phyloP scores from a whole-genome alignment of 2,329 filamentous ascomycete genomes.

The Malbranchea zuffiana region DNA sequence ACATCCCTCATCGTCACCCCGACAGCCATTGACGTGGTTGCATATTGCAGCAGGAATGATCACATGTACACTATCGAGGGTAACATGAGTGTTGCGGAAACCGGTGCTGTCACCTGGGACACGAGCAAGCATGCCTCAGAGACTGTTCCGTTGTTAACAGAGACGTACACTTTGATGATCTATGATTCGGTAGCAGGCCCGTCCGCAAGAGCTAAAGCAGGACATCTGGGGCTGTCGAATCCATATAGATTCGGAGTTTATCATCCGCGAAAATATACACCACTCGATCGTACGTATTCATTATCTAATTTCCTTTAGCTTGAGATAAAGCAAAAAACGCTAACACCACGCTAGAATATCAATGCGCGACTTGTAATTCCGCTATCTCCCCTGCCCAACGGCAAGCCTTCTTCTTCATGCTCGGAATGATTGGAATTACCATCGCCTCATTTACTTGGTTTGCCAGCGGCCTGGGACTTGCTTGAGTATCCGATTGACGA shows the following conservation, averaged over 20 bases:
- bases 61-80: slow-evolving; percentile 51
- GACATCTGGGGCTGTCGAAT: slow-evolving; percentile 44
- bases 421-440: slow-evolving; percentile 47
- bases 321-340: slow-evolving; percentile 8
- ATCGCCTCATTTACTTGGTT: slow-evolving; percentile 48
- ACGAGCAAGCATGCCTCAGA: slow-evolving; percentile 43
- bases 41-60: slow-evolving; percentile 48
- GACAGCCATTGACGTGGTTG: slow-evolving; percentile 49
- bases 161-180: slow-evolving; percentile 53
- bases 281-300: slow-evolving; percentile 37
- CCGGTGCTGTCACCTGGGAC: slow-evolving; percentile 49
- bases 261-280: slow-evolving; percentile 40
- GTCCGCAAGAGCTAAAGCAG: slow-evolving; percentile 42
- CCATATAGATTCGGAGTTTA: slow-evolving; percentile 55
- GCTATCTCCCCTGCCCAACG: slow-evolving; percentile 44
- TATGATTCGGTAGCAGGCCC: slow-evolving; percentile 47
- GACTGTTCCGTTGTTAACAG: slow-evolving; percentile 44
- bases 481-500: too few relatives aligned
- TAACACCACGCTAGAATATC: slow-evolving; percentile 33
- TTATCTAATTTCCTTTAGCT: background rate
- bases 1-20: slow-evolving; percentile 52
- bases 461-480: slow-evolving; percentile 31
- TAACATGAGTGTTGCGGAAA: slow-evolving; percentile 46
- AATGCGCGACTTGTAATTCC: slow-evolving; percentile 45
- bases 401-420: slow-evolving; percentile 45